phyloP scores from a whole-genome alignment of 2,329 filamentous ascomycete species.

The Pseudocercospora crystallina region DNA sequence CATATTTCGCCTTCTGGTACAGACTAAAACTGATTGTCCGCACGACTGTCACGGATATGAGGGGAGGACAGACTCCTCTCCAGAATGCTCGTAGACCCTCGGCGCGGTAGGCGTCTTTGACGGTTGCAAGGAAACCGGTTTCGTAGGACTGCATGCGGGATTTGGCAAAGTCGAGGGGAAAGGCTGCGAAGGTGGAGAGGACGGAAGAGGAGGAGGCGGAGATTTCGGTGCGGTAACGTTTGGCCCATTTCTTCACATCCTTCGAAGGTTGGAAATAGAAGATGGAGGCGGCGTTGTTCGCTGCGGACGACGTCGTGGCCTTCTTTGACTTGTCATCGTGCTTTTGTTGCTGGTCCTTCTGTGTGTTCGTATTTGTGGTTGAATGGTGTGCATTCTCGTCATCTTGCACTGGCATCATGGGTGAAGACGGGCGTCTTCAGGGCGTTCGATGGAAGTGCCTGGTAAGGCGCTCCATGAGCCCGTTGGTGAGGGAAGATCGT shows the following conservation, averaged over 20 bases:
- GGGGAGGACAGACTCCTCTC: conserved; percentile 69
- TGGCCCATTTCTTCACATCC: conserved; percentile 58
- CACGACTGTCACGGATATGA: conserved; percentile 74
- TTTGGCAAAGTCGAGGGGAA: conserved; percentile 85
- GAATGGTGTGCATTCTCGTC: conserved; percentile 8
- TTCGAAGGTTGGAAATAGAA: conserved; percentile 37
- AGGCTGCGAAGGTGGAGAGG: conserved; percentile 76
- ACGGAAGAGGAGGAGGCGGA: conserved; percentile 75
- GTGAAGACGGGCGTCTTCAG: conserved; percentile 26
- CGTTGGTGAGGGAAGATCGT: conserved; percentile 2
- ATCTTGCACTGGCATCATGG: conserved; percentile 27
- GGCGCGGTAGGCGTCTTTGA: conserved; percentile 69
- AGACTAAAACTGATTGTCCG: conserved; percentile 77
- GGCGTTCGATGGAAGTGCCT: conserved; percentile 32
- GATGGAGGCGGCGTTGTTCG: conserved; percentile 11
- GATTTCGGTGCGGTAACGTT: conserved; percentile 77
- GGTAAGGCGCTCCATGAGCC: conserved; percentile 33
- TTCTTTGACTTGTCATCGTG: too few relatives aligned
- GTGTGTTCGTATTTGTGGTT: conserved; percentile 1
- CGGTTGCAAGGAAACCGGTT: conserved; percentile 57
- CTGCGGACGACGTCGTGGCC: too few relatives aligned
- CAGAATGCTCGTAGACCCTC: conserved; percentile 53
- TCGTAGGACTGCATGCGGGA: conserved; percentile 82
- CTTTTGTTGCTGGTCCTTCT: too few relatives aligned
- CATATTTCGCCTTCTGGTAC: conserved; percentile 75